Conservation (phyloP, 805 yeast genomes). For the Candida tibetensis region DNA sequence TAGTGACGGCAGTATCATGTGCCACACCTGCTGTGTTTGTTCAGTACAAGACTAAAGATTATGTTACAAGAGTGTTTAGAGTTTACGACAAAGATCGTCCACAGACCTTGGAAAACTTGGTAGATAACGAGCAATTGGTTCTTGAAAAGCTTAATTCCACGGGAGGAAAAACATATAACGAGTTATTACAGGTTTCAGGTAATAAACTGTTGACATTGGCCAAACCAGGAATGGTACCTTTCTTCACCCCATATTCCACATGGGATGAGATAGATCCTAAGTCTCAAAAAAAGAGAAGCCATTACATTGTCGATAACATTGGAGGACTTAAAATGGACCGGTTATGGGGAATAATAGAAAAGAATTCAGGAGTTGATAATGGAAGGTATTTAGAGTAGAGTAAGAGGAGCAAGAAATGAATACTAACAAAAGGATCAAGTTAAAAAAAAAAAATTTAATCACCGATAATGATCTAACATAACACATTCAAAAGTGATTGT, state of each 20-base stretch:
- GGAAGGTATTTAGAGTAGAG: conserved; percentile 44
- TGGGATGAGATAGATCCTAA: conserved; percentile 42
- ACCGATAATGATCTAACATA: too few species aligned
- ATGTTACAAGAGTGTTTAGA: conserved; percentile 69
- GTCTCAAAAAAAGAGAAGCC: conserved; percentile 35
- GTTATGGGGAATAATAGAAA: conserved; percentile 78
- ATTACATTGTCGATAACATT: conserved; percentile 65
- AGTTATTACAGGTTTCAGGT: conserved; percentile 48
- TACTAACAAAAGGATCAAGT: neutral
- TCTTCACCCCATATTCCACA: conserved; percentile 26
- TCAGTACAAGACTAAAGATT: conserved; percentile 56
- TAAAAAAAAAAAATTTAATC: too few species aligned
- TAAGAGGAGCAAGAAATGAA: neutral
- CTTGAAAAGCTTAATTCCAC: conserved; percentile 65
- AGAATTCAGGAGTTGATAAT: conserved; percentile 60
- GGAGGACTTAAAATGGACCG: conserved; percentile 86
- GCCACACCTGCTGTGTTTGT: conserved; percentile 56
- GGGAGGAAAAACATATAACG: conserved; percentile 65
- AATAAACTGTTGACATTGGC: conserved; percentile 38
- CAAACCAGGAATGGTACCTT: conserved; percentile 10
- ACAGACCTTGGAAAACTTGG: conserved; percentile 62
- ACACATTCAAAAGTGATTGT: too few species aligned
- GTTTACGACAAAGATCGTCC: conserved; percentile 61
- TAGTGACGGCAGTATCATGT: conserved; percentile 42
- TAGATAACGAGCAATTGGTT: conserved; percentile 59